These are phyloP conservation scores for Excoecaria cochinchinensis DNA, from an alignment of 345 rosid genomes.

Conservation along the genomic window DNA sequence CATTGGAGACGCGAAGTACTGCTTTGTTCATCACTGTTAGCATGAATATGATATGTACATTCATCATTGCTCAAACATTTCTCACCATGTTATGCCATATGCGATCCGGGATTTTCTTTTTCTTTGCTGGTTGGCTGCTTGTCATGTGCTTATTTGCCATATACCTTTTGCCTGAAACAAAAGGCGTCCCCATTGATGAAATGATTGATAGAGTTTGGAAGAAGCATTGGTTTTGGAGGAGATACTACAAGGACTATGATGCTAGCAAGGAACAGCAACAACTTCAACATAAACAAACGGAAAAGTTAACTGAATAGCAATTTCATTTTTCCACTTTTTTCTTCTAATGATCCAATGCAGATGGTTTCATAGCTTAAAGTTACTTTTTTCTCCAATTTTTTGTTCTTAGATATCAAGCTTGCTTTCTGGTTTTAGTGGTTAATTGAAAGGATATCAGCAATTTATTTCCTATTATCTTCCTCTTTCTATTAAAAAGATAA, in stretches of 20 bases:
- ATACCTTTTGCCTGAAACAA: conserved; percentile 59
- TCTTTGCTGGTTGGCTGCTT: conserved; percentile 48
- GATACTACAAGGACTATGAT: conserved; percentile 21
- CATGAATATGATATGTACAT: conserved; percentile 52
- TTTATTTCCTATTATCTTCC: background rate
- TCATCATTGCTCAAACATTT: conserved; percentile 58
- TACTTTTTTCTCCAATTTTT: background rate
- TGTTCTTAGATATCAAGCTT: background rate
- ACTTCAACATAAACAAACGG: background rate
- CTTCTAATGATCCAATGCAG: background rate
- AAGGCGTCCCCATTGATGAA: conserved; percentile 57
- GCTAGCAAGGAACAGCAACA: background rate
- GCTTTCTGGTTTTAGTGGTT: background rate
- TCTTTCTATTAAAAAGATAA: no score
- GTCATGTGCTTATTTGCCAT: conserved; percentile 30
- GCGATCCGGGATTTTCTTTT: conserved; percentile 52
- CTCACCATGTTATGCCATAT: conserved; percentile 49
- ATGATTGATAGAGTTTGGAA: conserved; percentile 58
- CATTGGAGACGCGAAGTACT: conserved; percentile 50
- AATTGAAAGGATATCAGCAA: background rate
- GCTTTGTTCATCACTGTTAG: conserved; percentile 57
- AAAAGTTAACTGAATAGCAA: background rate
- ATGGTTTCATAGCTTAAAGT: background rate
- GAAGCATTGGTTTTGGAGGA: conserved; percentile 68
- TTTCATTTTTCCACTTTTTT: background rate